Evolutionary conservation across 371 early-diverging fungal species (phyloP).

Genomic region (Gilbertella persicaria): DNA sequence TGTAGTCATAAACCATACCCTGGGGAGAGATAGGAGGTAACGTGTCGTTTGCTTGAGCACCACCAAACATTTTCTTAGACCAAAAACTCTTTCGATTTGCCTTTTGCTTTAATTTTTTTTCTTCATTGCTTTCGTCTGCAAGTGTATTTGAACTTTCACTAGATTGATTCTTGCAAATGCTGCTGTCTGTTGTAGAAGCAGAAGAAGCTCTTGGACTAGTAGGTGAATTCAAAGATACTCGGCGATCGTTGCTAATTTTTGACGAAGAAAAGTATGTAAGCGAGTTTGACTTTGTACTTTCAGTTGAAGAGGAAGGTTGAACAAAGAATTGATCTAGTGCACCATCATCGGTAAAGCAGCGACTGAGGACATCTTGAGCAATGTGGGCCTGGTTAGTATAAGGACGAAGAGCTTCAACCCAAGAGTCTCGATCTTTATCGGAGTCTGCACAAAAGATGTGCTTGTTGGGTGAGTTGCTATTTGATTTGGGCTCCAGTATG

Average conservation of each 20-base stretch:
- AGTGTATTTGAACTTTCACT: background rate
- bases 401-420: slow-evolving; percentile 54
- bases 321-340: slow-evolving; percentile 1
- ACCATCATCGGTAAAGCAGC: slow-evolving; percentile 3
- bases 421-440: slow-evolving; percentile 84
- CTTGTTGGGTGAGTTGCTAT: slow-evolving; percentile 57
- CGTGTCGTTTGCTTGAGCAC: background rate
- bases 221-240: too few relatives aligned
- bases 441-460: slow-evolving; percentile 88
- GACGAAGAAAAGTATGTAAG: background rate
- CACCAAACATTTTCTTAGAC: slow-evolving; percentile 11
- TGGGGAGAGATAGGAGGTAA: background rate
- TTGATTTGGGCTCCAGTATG: slow-evolving; percentile 70
- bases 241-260: too few relatives aligned
- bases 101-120: slow-evolving; percentile 18
- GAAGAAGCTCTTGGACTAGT: too few relatives aligned
- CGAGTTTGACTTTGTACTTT: background rate
- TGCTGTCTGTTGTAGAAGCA: too few relatives aligned
- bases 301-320: slow-evolving; percentile 16
- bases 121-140: background rate
- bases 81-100: slow-evolving; percentile 7
- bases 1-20: slow-evolving; percentile 8
- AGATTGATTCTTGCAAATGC: background rate
- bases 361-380: slow-evolving; percentile 2
- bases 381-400: background rate